phyloP scores from a whole-genome alignment of 495 filamentous ascomycete genomes.

The Polyplosphaeria fusca region DNA sequence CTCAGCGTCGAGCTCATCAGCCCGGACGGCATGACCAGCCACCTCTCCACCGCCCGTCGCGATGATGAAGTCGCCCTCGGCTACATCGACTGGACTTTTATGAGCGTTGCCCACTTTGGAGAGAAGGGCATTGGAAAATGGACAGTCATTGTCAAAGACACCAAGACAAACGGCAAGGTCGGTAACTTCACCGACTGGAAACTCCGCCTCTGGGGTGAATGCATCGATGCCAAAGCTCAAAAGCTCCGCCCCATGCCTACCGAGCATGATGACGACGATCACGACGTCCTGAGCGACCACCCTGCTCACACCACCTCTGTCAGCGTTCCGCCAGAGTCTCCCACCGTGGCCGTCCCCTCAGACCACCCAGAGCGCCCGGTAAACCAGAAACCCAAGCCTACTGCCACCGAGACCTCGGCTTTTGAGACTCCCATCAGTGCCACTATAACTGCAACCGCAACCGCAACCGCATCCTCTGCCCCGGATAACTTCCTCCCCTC shows the following conservation, averaged over 20 bases:
- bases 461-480: constrained; percentile 28
- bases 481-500: constrained; percentile 65
- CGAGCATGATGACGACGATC: constrained; percentile 78
- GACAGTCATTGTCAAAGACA: constrained; percentile 89
- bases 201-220: constrained; percentile 89
- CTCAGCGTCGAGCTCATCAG: constrained; percentile 89
- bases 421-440: constrained; percentile 32
- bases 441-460: constrained; percentile 41
- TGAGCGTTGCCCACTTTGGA: constrained; percentile 96
- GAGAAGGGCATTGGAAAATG: constrained; percentile 83
- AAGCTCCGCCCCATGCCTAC: constrained; percentile 75
- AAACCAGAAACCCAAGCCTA: constrained; percentile 54
- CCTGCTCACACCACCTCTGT: constrained; percentile 54
- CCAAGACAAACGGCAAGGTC: constrained; percentile 66
- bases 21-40: constrained; percentile 74
- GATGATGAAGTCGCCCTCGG: constrained; percentile 62
- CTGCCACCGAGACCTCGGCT: constrained; percentile 31
- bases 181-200: constrained; percentile 91
- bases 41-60: constrained; percentile 71
- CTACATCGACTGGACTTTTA: constrained; percentile 98
- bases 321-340: constrained; percentile 47
- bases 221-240: constrained; percentile 68
- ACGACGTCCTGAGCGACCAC: constrained; percentile 56
- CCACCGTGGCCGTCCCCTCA: constrained; percentile 51
- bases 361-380: constrained; percentile 77